A percentile compares a stretch with the other conserved stretches of the same genome.
phyloP scores from a whole-genome alignment of 768 basidiomycete species.

The Auricularia sp. region DNA sequence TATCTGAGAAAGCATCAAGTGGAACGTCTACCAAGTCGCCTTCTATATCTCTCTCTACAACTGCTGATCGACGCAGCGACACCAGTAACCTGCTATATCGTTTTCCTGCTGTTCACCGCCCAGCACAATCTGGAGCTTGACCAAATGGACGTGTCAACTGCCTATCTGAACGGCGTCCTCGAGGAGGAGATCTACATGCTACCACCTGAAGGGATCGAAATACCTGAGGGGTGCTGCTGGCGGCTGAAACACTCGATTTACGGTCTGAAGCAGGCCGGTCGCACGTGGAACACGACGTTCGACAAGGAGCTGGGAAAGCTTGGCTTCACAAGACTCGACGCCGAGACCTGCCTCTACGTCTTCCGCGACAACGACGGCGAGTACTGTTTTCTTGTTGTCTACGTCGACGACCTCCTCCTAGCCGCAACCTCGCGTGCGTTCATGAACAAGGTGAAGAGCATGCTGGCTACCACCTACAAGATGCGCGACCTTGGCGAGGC shows the following conservation, averaged over 20 bases:
- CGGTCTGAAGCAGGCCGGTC: too few relatives aligned
- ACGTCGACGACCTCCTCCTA: not conserved
- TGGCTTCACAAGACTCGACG: too few relatives aligned
- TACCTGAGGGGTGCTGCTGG: slow-evolving; percentile 3
- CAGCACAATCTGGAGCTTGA: slow-evolving; percentile 10
- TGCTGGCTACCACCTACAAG: not conserved
- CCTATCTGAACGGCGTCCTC: slow-evolving; percentile 13
- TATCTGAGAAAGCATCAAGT: too few relatives aligned
- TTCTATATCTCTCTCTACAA: too few relatives aligned
- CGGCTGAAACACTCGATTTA: not conserved
- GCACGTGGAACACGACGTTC: too few relatives aligned
- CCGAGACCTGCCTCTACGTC: too few relatives aligned
- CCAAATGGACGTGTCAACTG: not conserved
- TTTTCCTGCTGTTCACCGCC: slow-evolving; percentile 1
- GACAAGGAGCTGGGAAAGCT: too few relatives aligned
- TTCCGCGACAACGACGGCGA: too few relatives aligned
- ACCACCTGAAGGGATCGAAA: slow-evolving; percentile 8
- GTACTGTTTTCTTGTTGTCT: too few relatives aligned
- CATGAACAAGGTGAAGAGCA: not conserved
- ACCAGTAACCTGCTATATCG: too few relatives aligned
- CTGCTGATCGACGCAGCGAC: too few relatives aligned
- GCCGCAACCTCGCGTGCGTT: not conserved
- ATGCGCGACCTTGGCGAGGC: not conserved
- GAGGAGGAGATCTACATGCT: slow-evolving; percentile 17
- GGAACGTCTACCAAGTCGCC: too few relatives aligned